Percentiles rank a stretch among this genome's conserved stretches.
phyloP scores from a whole-genome alignment of 345 rosid genomes.

The Ceriops tagal region DNA sequence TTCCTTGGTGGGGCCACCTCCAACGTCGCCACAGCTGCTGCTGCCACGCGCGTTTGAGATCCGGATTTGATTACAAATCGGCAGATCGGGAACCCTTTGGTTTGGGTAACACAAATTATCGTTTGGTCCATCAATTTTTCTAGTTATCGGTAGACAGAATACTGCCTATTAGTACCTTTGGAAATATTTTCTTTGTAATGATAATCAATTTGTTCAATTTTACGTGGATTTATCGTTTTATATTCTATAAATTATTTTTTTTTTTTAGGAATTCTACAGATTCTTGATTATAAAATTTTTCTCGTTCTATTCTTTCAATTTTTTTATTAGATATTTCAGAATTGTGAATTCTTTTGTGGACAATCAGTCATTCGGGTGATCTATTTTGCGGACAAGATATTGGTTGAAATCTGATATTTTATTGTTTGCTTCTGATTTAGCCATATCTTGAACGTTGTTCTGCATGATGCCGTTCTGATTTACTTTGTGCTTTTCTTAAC shows the following conservation, averaged over 20 bases:
- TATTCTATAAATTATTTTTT: not conserved
- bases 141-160: conserved; percentile 8
- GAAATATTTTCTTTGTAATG: not conserved
- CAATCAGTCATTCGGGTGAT: too few relatives aligned
- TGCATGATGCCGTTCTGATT: not conserved
- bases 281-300: not conserved
- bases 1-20: conserved; percentile 72
- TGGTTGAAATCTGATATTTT: too few relatives aligned
- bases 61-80: not conserved
- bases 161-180: not conserved
- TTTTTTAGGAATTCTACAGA: not conserved
- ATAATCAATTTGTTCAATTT: not conserved
- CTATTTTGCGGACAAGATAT: too few relatives aligned
- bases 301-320: not conserved
- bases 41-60: conserved; percentile 44
- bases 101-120: conserved; percentile 7
- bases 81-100: not conserved
- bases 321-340: too few relatives aligned
- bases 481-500: not conserved
- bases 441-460: not conserved
- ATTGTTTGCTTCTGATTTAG: not conserved
- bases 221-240: not conserved
- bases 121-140: not conserved
- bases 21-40: conserved; percentile 46
- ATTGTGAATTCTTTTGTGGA: too few relatives aligned